Conservation (phyloP, 2,329 filamentous ascomycete species). For the Microdochium paspali region DNA sequence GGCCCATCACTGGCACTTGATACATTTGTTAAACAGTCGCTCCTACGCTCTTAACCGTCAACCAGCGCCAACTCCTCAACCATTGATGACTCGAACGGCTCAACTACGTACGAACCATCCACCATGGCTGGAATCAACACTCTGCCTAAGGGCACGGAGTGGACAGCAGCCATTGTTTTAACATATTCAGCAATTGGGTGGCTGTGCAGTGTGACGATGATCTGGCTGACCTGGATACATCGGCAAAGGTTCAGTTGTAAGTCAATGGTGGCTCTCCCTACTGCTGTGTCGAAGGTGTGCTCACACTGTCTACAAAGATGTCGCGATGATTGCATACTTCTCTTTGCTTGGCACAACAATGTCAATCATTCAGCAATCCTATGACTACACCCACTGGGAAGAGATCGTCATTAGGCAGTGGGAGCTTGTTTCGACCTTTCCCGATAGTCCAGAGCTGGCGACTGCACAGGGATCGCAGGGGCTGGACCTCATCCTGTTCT, state of each 20-base stretch:
- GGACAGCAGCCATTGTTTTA: slow-evolving; percentile 5
- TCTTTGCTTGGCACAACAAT: slow-evolving; percentile 11
- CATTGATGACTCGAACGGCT: not conserved
- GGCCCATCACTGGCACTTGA: not conserved
- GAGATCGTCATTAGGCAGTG: slow-evolving; percentile 11
- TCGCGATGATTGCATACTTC: slow-evolving; percentile 13
- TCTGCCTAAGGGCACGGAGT: slow-evolving; percentile 7
- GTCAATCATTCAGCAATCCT: slow-evolving; percentile 13
- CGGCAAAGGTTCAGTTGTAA: slow-evolving; percentile 13
- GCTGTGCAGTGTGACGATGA: slow-evolving; percentile 7
- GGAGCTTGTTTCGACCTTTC: slow-evolving; percentile 5
- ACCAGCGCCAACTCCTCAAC: not conserved
- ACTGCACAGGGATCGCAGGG: slow-evolving; percentile 15
- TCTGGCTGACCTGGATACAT: slow-evolving; percentile 14
- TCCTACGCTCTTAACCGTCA: not conserved
- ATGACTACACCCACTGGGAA: slow-evolving; percentile 10
- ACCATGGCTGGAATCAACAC: slow-evolving; percentile 6
- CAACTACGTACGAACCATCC: not conserved
- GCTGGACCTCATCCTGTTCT: slow-evolving; percentile 13
- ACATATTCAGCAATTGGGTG: slow-evolving; percentile 6
- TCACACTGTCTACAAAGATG: slow-evolving; percentile 6
- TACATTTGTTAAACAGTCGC: not conserved
- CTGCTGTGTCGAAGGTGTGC: not conserved
- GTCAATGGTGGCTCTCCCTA: slow-evolving; percentile 1
- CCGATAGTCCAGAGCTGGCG: slow-evolving; percentile 13